Percentiles rank a stretch among this genome's conserved stretches.
phyloP scores from a whole-genome alignment of 352 stramenopile species.

The Phytophthora idaei region DNA sequence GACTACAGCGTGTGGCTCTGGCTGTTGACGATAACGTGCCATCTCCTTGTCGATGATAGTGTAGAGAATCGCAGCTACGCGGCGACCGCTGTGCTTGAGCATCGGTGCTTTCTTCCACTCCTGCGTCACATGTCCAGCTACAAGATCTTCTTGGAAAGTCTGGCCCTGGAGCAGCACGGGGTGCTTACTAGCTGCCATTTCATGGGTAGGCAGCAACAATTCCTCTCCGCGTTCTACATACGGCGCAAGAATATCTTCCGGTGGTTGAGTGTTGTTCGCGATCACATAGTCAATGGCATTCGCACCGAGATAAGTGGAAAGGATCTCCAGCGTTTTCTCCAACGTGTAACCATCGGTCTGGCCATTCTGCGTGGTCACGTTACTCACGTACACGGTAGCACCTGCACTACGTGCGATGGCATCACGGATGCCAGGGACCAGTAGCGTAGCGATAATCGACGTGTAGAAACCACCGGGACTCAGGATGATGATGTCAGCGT shows the following conservation, averaged over 20 bases:
- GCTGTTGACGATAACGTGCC: slow-evolving; percentile 42
- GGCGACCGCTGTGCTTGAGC: slow-evolving; percentile 85
- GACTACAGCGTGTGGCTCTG: slow-evolving; percentile 8
- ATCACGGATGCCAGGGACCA: slow-evolving; percentile 84
- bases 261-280: slow-evolving; percentile 75
- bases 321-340: slow-evolving; percentile 63
- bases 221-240: slow-evolving; percentile 79
- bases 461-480: slow-evolving; percentile 87
- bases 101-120: slow-evolving; percentile 87
- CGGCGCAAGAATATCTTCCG: slow-evolving; percentile 54
- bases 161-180: slow-evolving; percentile 79
- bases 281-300: slow-evolving; percentile 88
- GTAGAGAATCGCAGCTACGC: slow-evolving; percentile 83
- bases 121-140: slow-evolving; percentile 38
- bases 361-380: slow-evolving; percentile 83
- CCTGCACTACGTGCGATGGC: slow-evolving; percentile 70
- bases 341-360: slow-evolving; percentile 85
- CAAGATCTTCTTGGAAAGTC: slow-evolving; percentile 74
- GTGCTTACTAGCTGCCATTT: slow-evolving; percentile 57
- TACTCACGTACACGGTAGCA: slow-evolving; percentile 87
- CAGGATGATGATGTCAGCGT: slow-evolving; percentile 86
- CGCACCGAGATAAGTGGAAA: slow-evolving; percentile 71
- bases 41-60: slow-evolving; percentile 88
- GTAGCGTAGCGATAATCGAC: slow-evolving; percentile 81
- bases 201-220: slow-evolving; percentile 69